phyloP scores from a whole-genome alignment of 768 basidiomycete genomes.

The Russula sp. region DNA sequence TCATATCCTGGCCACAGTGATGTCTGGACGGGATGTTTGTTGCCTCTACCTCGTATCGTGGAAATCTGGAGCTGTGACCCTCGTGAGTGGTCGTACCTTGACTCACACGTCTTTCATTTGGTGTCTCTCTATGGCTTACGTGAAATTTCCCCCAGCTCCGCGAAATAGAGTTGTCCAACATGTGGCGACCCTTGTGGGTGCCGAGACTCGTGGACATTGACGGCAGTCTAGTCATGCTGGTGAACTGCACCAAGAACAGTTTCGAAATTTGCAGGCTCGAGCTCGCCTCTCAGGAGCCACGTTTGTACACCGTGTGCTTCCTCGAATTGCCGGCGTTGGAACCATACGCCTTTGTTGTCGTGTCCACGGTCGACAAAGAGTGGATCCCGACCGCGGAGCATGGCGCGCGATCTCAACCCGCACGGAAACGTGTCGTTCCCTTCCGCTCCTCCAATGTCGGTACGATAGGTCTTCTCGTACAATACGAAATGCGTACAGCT shows the following conservation, averaged over 20 bases:
- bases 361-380: neutral
- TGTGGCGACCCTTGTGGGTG: neutral
- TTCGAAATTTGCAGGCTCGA: slow-evolving; percentile 7
- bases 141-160: neutral
- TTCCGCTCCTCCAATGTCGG: slow-evolving; percentile 9
- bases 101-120: neutral
- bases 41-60: slow-evolving; percentile 6
- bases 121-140: neutral
- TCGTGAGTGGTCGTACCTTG: neutral
- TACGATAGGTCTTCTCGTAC: neutral
- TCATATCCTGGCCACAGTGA: slow-evolving; percentile 3
- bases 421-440: neutral
- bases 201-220: slow-evolving; percentile 4
- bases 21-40: neutral
- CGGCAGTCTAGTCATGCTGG: neutral
- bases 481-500: neutral
- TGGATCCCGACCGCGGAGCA: slow-evolving; percentile 1
- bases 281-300: neutral
- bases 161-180: neutral
- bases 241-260: neutral
- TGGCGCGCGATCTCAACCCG: neutral
- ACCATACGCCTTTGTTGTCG: neutral
- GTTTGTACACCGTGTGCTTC: neutral
- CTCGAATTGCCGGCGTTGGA: neutral
- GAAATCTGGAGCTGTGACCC: slow-evolving; percentile 2